Conservation (phyloP, 495 filamentous ascomycete genomes). For the Coniosporium apollinis region DNA sequence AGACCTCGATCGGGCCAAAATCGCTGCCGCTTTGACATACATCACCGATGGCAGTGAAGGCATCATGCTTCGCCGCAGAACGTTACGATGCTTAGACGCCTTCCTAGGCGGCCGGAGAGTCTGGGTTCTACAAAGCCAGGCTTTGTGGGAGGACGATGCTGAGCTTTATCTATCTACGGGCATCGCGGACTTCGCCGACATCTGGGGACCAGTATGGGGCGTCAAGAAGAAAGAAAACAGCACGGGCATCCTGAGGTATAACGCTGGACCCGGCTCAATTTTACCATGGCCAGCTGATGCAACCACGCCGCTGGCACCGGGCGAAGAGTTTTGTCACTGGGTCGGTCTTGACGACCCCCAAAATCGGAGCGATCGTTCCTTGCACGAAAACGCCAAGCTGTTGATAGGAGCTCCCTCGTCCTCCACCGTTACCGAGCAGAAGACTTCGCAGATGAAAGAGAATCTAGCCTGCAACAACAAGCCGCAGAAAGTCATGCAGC, state of each 20-base stretch:
- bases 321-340: conserved; percentile 5
- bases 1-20: conserved; percentile 6
- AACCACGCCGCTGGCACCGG: conserved; percentile 1
- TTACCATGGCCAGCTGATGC: neutral
- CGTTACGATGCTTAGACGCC: conserved; percentile 3
- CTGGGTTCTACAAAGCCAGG: conserved; percentile 4
- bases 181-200: conserved; percentile 4
- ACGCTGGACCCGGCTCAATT: conserved; percentile 5
- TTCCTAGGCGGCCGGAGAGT: conserved; percentile 1
- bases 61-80: conserved; percentile 5
- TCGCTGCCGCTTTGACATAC: conserved; percentile 6
- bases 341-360: conserved; percentile 1
- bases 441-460: conserved; percentile 6
- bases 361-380: neutral
- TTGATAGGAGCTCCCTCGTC: conserved; percentile 5
- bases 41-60: conserved; percentile 7
- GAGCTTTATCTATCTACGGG: conserved; percentile 4
- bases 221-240: conserved; percentile 1
- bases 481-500: neutral
- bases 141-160: conserved; percentile 1
- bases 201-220: conserved; percentile 6
- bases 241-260: conserved; percentile 1
- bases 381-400: neutral
- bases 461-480: conserved; percentile 1
- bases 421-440: conserved; percentile 2